These are phyloP conservation scores for Globisporangium nagaii DNA, from an alignment of 352 stramenopile genomes.

Conservation along the genomic window DNA sequence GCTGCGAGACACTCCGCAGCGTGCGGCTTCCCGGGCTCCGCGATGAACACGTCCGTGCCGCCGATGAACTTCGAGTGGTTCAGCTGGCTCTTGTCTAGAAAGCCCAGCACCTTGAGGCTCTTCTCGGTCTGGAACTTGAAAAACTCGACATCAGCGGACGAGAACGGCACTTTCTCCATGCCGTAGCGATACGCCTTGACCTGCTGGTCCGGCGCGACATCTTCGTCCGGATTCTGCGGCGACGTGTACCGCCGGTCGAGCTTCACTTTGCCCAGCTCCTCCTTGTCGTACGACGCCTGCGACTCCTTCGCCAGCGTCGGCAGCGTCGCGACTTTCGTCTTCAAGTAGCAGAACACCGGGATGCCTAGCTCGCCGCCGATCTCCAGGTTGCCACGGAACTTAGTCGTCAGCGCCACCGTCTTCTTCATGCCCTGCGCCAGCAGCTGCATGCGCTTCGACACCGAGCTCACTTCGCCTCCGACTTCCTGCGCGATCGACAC, in stretches of 20 bases:
- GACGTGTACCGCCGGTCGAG: constrained; percentile 70
- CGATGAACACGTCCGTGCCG: constrained; percentile 66
- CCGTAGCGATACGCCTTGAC: constrained; percentile 83
- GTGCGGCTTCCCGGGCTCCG: constrained; percentile 64
- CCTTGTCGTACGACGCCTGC: constrained; percentile 53
- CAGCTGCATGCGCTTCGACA: constrained; percentile 68
- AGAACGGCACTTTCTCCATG: constrained; percentile 75
- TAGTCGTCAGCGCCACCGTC: constrained; percentile 58
- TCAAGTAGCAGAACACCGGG: constrained; percentile 73
- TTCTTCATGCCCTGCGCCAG: constrained; percentile 78
- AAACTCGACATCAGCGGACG: constrained; percentile 68
- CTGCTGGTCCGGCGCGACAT: constrained; percentile 61
- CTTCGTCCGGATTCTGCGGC: constrained; percentile 61
- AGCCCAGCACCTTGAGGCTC: constrained; percentile 67
- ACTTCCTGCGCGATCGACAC: constrained; percentile 74
- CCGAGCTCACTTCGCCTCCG: constrained; percentile 54
- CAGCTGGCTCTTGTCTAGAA: constrained; percentile 50
- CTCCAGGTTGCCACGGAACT: constrained; percentile 71
- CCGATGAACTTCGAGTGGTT: constrained; percentile 52
- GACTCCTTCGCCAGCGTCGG: constrained; percentile 75
- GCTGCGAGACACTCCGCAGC: constrained; percentile 56
- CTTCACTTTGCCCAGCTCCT: constrained; percentile 51
- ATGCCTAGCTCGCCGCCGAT: constrained; percentile 63
- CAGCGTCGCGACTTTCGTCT: constrained; percentile 66
- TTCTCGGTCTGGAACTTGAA: constrained; percentile 83